Base-by-base conservation (phyloP, 2,329 filamentous ascomycete species). In the Colletotrichum limetticola region DNA sequence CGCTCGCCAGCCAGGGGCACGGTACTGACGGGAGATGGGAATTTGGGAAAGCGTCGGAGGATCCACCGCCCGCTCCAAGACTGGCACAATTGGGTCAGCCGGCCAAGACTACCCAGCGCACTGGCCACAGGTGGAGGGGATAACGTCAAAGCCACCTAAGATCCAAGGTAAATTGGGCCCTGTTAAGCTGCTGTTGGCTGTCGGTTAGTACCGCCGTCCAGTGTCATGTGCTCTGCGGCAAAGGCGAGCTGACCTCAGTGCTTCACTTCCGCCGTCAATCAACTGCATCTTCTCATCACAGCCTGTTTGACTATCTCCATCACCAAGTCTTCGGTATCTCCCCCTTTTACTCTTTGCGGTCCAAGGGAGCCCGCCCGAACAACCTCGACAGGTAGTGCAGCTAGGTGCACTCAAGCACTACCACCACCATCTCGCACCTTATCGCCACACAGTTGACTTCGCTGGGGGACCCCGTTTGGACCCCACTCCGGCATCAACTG, bases 91-190 rank as follows among this genome's bases (percentile, higher is more conserved):
- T 70, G 42, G 67, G 49, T 56, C 70, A 61, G 53, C 42, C 30
- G 49, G 63, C 37, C 35, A 32, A 14, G 35, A 37, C 58, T 65
- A 49, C 42, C 37, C 19, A 60, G 60, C 61, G 71, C 71, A 73
- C 61, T 65, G 71, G 59, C 71, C 66, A 70, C 55, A 46, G 46
- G 66, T 32, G 66, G 66, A 56, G 66, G 42, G 60, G 66, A 70
- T 70, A 72, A 71, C 71, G 71, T 71, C 66, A 73, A 73, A 66
- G 71, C 66, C 70, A 56, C 65, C 58, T 53, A 56, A 68, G 49
- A 22, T 58, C 49, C 49, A 19, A 49, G 42, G 62, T 26, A 52
- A 28, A 60, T 67, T 55, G 56, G 63, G 63, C 14, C 56, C 63
- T 70, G 61, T 35, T 6, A 59, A 59, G 64, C 26, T 52, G 28